Conservation (phyloP, 768 basidiomycete genomes). For the Pulveroboletus sp. region DNA sequence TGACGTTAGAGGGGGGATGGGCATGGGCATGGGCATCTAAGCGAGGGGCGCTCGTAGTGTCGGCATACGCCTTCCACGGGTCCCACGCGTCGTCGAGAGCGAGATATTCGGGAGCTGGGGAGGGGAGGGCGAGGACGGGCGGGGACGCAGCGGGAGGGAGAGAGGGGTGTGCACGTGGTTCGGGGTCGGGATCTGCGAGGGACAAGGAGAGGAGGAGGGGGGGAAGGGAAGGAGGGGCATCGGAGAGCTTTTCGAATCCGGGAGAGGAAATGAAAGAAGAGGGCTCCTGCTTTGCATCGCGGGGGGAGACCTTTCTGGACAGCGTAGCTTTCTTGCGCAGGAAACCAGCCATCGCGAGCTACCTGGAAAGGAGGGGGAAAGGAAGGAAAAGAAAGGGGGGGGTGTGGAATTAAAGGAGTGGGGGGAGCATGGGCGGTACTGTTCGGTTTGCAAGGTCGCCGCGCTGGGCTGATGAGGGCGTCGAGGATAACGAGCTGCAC, state of each 20-base stretch:
- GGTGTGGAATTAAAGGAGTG: constrained; percentile 11
- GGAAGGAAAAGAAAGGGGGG: not conserved
- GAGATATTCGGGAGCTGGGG: not conserved
- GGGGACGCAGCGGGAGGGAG: constrained; percentile 18
- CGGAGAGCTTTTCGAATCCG: not conserved
- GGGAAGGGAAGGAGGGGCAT: constrained; percentile 30
- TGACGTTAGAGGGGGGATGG: not conserved
- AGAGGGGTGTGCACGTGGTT: not conserved
- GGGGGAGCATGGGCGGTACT: constrained; percentile 1
- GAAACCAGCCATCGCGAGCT: constrained; percentile 46
- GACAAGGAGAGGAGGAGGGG: constrained; percentile 41
- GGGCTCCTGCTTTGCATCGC: not conserved
- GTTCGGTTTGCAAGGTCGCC: constrained; percentile 1
- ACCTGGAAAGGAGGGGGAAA: not conserved
- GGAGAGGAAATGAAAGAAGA: not conserved
- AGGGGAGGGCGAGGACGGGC: not conserved
- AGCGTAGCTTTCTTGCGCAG: constrained; percentile 46
- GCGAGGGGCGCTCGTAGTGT: not conserved
- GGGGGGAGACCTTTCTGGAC: not conserved
- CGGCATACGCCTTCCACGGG: constrained; percentile 17
- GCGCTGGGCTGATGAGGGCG: not conserved
- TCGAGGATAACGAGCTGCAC: constrained; percentile 7
- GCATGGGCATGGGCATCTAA: not conserved
- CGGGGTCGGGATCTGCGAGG: constrained; percentile 25
- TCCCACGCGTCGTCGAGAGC: constrained; percentile 17